A percentile compares a stretch with the other conserved stretches of the same genome.
phyloP scores from a whole-genome alignment of 257 asterid genomes.

The Agastache rugosa region DNA sequence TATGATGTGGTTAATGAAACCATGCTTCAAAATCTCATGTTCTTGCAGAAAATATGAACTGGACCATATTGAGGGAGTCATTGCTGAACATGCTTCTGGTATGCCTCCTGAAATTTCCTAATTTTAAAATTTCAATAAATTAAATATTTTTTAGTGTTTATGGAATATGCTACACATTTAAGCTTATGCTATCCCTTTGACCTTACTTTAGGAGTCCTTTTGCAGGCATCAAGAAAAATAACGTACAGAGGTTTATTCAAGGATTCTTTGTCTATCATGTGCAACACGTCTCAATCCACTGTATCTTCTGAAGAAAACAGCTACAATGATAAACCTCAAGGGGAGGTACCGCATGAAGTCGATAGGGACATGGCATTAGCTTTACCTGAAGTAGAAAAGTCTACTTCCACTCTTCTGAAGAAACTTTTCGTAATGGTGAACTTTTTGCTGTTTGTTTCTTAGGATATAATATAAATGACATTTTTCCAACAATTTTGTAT shows the following conservation, averaged over 20 bases:
- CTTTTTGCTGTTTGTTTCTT: constrained; percentile 35
- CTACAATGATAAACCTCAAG: constrained; percentile 38
- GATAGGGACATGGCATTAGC: constrained; percentile 54
- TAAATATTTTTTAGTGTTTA: background rate
- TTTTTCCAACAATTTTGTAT: constrained; percentile 34
- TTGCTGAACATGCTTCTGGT: constrained; percentile 80
- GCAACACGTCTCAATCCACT: constrained; percentile 46
- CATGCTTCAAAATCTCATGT: constrained; percentile 5
- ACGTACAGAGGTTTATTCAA: constrained; percentile 64
- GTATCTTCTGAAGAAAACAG: constrained; percentile 45
- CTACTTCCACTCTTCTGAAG: constrained; percentile 60
- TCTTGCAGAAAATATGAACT: constrained; percentile 72
- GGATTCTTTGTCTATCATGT: constrained; percentile 61
- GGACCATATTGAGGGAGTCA: constrained; percentile 79
- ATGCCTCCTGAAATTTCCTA: constrained; percentile 35
- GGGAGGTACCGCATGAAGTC: constrained; percentile 38
- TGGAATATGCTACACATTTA: constrained; percentile 4
- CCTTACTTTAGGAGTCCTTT: constrained; percentile 27
- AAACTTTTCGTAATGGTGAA: constrained; percentile 69
- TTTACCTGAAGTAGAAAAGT: constrained; percentile 64
- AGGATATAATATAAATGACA: constrained; percentile 29
- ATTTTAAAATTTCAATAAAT: background rate
- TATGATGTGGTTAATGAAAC: constrained; percentile 8
- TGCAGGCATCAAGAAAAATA: constrained; percentile 88
- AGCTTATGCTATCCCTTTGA: constrained; percentile 32